Percentiles rank a stretch among this genome's conserved stretches.
Conservation (phyloP, 345 rosid species). For the Lepidium aucheri region DNA sequence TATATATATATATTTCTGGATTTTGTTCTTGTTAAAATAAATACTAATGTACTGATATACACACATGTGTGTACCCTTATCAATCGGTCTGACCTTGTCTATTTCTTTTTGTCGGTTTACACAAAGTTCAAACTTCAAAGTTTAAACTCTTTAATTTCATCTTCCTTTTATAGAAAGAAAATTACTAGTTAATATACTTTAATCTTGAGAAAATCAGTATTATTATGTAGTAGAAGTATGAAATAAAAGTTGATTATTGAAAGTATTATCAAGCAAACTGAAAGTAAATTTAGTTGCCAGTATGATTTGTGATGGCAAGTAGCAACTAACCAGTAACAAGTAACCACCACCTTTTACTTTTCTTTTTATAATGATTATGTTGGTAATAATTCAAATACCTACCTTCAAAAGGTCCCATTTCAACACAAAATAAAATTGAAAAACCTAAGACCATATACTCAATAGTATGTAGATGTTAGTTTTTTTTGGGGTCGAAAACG, state of each 20-base stretch:
- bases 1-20: too few relatives aligned
- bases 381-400: not conserved
- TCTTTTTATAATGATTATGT: not conserved
- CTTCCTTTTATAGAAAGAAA: not conserved
- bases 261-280: not conserved
- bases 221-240: not conserved
- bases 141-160: conserved; percentile 15
- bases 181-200: not conserved
- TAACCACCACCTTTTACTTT: conserved; percentile 17
- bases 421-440: not conserved
- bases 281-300: not conserved
- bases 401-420: not conserved
- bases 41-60: too few relatives aligned
- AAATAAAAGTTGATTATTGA: not conserved
- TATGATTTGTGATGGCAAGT: conserved; percentile 7
- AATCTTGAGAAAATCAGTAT: too few relatives aligned
- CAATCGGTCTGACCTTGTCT: conserved; percentile 11
- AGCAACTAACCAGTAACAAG: conserved; percentile 20
- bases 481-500: too few relatives aligned
- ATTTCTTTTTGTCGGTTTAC: conserved; percentile 26
- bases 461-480: too few relatives aligned
- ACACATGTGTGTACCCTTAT: not conserved
- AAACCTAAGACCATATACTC: too few relatives aligned
- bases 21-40: too few relatives aligned
- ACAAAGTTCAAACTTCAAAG: conserved; percentile 30